Evolutionary conservation across 139 green algal species (phyloP), one percentile per base, ranked within the genome.

Genomic region (Spirogloea muscicola): DNA sequence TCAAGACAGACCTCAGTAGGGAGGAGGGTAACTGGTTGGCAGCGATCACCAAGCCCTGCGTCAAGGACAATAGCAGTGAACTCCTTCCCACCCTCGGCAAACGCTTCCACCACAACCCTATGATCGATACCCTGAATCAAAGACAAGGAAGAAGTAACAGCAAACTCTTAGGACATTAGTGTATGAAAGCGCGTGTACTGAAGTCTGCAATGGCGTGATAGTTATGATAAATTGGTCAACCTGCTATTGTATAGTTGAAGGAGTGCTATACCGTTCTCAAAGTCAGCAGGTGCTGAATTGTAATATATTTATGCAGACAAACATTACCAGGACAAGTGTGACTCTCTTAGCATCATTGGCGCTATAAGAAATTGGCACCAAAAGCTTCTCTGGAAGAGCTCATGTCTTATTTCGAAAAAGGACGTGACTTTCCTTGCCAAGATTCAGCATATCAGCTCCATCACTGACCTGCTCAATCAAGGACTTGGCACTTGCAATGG

Each of bases 1-100:
- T 44, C n/a, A 72, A 7, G 7, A 49, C n/a, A 48, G 40, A 89
- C 58, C 86, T 91, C 84, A 38, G 84, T 81, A 38, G 86, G 86
- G 37, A 87, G 44, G 44, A 91, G 84, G 7, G 87, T 71, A 3
- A 91, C 79, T 3, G 86, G 84, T 7, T 73, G 81, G 40, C 31
- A 29, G 4, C 40, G 5, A n/a, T 34, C 31, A 4, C 42, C 38
- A 58, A 58, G 37, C 13, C 27, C 59, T 25, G 31, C 49, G 5
- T 76, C 49, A 13, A 86, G 33, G 9, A 86, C 82, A 39, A 83
- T 86, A 3, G 74, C 63, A 1, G 82, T 84, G 80, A 86, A 86
- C 58, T 86, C 82, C 16, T 46, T 37, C 2, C 57, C 80, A 25
- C 72, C 82, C 4, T 74, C 29, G 16, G 64, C 71, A 58, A 83